Conservation (phyloP, 768 basidiomycete genomes). For the Pisolithus tinctorius region DNA sequence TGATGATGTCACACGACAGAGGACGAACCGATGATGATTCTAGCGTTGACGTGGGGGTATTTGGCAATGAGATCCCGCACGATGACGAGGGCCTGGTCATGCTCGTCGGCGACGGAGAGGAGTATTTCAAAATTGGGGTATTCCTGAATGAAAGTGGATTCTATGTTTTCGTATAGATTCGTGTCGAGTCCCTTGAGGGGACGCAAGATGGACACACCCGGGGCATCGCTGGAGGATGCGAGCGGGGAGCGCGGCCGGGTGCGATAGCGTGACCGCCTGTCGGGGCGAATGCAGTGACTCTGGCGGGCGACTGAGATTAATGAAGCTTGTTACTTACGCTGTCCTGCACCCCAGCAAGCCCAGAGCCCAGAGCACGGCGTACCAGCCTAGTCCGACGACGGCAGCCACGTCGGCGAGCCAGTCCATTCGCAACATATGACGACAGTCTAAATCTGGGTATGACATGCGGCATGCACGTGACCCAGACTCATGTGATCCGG, state of each 20-base stretch:
- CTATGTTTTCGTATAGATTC: slow-evolving; percentile 93
- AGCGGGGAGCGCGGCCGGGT: slow-evolving; percentile 57
- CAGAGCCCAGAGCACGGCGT: slow-evolving; percentile 54
- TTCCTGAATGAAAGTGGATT: slow-evolving; percentile 87
- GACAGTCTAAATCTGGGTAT: neutral
- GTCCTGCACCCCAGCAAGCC: slow-evolving; percentile 59
- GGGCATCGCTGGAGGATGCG: slow-evolving; percentile 46
- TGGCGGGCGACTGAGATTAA: slow-evolving; percentile 2
- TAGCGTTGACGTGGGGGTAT: slow-evolving; percentile 70
- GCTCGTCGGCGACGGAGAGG: slow-evolving; percentile 82
- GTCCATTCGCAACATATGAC: slow-evolving; percentile 1
- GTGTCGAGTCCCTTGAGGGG: slow-evolving; percentile 93
- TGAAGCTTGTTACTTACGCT: slow-evolving; percentile 46
- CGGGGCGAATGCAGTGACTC: neutral
- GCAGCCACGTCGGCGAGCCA: slow-evolving; percentile 16
- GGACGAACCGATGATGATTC: slow-evolving; percentile 66
- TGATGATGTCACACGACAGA: neutral
- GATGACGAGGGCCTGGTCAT: slow-evolving; percentile 83
- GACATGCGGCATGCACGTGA: neutral
- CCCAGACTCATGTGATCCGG: no score
- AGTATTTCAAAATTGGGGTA: slow-evolving; percentile 91
- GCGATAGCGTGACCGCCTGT: slow-evolving; percentile 72
- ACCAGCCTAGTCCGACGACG: slow-evolving; percentile 52
- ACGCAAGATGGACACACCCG: slow-evolving; percentile 90
- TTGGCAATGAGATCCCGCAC: slow-evolving; percentile 71